phyloP scores from a whole-genome alignment of 2,329 filamentous ascomycete genomes.

The Emmonsiellopsis sp. region DNA sequence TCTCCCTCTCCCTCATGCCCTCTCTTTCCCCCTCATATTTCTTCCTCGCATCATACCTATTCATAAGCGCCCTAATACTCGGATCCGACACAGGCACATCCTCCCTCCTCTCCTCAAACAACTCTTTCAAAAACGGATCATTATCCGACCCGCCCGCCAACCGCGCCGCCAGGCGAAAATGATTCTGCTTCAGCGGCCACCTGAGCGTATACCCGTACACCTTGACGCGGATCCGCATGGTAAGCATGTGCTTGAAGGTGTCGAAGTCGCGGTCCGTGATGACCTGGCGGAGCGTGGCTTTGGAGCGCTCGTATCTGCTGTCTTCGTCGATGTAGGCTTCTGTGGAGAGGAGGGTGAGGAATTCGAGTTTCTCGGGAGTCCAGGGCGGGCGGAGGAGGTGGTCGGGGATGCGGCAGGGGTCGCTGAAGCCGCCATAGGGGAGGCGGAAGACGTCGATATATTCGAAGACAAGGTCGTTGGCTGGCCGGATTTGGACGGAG shows the following conservation, averaged over 20 bases:
- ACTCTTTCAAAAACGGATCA: constrained; percentile 26
- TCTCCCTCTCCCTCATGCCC: background rate
- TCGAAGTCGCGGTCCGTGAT: constrained; percentile 26
- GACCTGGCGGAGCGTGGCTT: constrained; percentile 21
- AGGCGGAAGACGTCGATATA: constrained; percentile 25
- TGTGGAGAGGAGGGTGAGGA: constrained; percentile 27
- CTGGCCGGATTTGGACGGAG: constrained; percentile 24
- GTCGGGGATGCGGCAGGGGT: constrained; percentile 27
- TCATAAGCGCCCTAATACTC: constrained; percentile 18
- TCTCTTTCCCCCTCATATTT: background rate
- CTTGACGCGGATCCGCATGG: constrained; percentile 20
- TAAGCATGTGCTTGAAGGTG: constrained; percentile 23
- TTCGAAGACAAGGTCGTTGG: constrained; percentile 19
- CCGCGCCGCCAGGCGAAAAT: constrained; percentile 24
- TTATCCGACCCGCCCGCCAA: constrained; percentile 16
- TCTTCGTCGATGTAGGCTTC: constrained; percentile 31
- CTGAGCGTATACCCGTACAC: constrained; percentile 21
- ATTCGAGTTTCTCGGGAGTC: constrained; percentile 28
- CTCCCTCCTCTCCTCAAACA: constrained; percentile 25
- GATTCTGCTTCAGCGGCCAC: constrained; percentile 25
- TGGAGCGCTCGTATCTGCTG: constrained; percentile 19
- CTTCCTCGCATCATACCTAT: constrained; percentile 7
- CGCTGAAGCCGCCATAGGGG: constrained; percentile 17
- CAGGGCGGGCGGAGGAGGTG: constrained; percentile 29
- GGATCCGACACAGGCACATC: constrained; percentile 18